phyloP scores from a whole-genome alignment of 176 grass and related monocot species.

The Oryza officinalis region DNA sequence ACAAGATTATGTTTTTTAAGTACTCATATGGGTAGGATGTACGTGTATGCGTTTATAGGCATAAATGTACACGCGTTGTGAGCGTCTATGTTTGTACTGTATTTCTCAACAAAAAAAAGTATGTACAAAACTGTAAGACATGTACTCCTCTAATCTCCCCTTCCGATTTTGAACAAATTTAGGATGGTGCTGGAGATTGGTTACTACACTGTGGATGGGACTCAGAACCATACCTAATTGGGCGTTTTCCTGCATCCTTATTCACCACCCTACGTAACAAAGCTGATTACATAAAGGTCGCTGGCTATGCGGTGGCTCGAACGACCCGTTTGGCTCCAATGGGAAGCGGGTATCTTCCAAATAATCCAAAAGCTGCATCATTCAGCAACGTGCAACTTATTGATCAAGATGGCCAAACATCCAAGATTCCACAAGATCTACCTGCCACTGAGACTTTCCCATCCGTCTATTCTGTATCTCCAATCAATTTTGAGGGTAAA shows the following conservation, averaged over 20 bases:
- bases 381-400: not conserved
- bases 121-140: not conserved
- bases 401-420: not conserved
- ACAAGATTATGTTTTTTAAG: not conserved
- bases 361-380: not conserved
- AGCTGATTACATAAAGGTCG: not conserved
- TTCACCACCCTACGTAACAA: not conserved
- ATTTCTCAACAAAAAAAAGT: no score
- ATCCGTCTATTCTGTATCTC: not conserved
- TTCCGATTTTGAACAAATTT: not conserved
- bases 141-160: not conserved
- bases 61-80: no score
- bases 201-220: not conserved
- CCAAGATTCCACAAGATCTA: not conserved
- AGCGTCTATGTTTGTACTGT: no score
- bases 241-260: not conserved
- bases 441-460: not conserved
- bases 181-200: not conserved
- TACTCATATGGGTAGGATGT: no score
- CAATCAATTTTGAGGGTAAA: not conserved
- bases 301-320: not conserved
- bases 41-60: no score
- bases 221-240: slow-evolving; percentile 4
- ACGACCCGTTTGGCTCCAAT: not conserved
- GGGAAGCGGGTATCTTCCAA: not conserved